Evolutionary conservation across 176 grass and related monocot species (phyloP).

Genomic region (Tuctoria greenei): DNA sequence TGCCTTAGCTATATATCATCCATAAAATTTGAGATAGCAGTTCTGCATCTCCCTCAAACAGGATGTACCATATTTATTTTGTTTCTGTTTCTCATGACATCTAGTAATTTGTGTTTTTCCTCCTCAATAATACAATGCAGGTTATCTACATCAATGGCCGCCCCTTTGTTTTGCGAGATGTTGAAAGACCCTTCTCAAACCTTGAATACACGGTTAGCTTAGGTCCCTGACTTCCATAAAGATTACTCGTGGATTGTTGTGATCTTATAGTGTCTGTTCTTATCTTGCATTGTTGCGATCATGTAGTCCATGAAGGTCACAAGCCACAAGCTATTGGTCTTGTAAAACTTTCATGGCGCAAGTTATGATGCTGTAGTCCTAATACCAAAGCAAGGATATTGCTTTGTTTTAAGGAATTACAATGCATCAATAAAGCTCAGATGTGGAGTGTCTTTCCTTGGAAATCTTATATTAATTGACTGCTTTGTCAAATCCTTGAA

Average conservation of each 20-base stretch:
- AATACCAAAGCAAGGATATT: slow-evolving; percentile 15
- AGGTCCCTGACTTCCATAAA: slow-evolving; percentile 13
- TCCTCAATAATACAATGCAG: slow-evolving; percentile 47
- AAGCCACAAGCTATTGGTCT: neutral
- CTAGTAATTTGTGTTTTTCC: slow-evolving; percentile 25
- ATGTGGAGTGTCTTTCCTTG: neutral
- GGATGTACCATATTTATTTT: slow-evolving; percentile 8
- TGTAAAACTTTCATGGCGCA: slow-evolving; percentile 10
- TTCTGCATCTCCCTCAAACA: slow-evolving; percentile 6
- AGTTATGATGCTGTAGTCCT: slow-evolving; percentile 18
- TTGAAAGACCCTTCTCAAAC: slow-evolving; percentile 97
- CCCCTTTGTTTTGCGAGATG: slow-evolving; percentile 94
- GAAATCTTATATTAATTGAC: neutral
- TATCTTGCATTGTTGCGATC: neutral
- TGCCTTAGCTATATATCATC: slow-evolving; percentile 25
- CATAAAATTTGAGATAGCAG: slow-evolving; percentile 12
- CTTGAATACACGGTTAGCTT: slow-evolving; percentile 92
- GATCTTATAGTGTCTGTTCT: neutral
- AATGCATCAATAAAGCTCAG: neutral
- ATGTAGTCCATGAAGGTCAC: slow-evolving; percentile 1
- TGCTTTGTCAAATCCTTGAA: neutral
- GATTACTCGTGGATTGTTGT: slow-evolving; percentile 27
- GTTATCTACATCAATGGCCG: slow-evolving; percentile 90
- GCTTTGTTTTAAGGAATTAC: slow-evolving; percentile 20
- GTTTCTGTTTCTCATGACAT: slow-evolving; percentile 10